Evolutionary conservation across 495 filamentous ascomycete species (phyloP).

Genomic region (Podospora pseudocomata): DNA sequence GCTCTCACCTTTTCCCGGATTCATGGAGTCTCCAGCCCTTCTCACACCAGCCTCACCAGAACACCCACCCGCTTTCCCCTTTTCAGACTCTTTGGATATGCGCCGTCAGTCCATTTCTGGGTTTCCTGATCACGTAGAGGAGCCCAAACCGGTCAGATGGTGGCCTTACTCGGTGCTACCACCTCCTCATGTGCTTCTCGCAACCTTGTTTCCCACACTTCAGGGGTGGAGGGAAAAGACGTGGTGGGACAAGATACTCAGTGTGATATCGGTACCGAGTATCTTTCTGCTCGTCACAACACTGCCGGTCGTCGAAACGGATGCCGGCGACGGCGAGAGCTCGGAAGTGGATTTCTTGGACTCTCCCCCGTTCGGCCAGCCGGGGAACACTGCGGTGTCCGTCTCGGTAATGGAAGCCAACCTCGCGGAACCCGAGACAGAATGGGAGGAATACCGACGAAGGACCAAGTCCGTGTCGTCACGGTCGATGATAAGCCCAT

Average conservation of each 20-base stretch:
- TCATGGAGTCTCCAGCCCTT: constrained; percentile 41
- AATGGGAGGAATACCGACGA: constrained; percentile 53
- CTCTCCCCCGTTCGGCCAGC: constrained; percentile 22
- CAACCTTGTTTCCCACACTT: constrained; percentile 85
- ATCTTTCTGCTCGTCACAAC: constrained; percentile 89
- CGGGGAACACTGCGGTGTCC: constrained; percentile 29
- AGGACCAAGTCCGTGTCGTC: constrained; percentile 35
- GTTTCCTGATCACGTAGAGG: constrained; percentile 46
- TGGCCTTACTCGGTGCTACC: constrained; percentile 75
- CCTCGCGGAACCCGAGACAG: constrained; percentile 37
- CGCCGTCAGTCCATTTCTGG: constrained; percentile 26
- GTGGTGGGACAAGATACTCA: constrained; percentile 71
- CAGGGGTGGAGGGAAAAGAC: constrained; percentile 72
- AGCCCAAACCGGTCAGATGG: constrained; percentile 52
- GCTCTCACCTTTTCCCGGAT: constrained; percentile 41
- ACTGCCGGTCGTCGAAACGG: constrained; percentile 79
- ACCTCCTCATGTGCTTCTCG: constrained; percentile 61
- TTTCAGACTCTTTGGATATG: constrained; percentile 24
- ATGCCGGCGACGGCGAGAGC: constrained; percentile 47
- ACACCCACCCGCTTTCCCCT: constrained; percentile 32
- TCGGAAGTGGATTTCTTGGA: constrained; percentile 34
- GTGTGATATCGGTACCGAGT: constrained; percentile 77
- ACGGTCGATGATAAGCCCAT: constrained; percentile 15
- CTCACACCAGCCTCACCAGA: constrained; percentile 48
- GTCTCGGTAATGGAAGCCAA: constrained; percentile 29